Base-by-base conservation (phyloP, 768 basidiomycete genomes). In the Tulasnella sp. region DNA sequence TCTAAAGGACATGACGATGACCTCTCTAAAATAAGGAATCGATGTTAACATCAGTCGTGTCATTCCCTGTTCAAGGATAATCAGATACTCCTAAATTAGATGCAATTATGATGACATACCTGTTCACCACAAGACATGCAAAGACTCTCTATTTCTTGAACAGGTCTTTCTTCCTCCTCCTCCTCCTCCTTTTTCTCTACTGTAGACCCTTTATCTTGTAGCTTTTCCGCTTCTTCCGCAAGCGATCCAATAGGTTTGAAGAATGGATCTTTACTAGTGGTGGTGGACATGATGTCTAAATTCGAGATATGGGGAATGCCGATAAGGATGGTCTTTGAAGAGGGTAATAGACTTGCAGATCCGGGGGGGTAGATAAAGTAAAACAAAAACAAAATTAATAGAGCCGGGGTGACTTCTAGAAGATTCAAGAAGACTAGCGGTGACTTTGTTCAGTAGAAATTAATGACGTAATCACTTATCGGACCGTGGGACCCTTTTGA, bases 61-160 rank as follows among this genome's bases (percentile, higher is more conserved):
- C 10, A 71, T 69, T 28, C 93, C 93, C 90, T 96, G 72, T 51
- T 33, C n/a, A 56, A 43, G 15, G 52, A 35, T 43, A n/a, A 12
- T 9, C 16, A 41, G 10, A n/a, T 33, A 29, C n/a, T 22, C 31
- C 20, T 32, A 47, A 50, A 41, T 28, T 25, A 29, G 31, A 43
- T 0, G 22, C 28, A 48, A 19, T 25, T 29, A 8, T 35, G 28
- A 13, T 4, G 39, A 19, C 15, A n/a, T 27, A 86, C 93, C 76
- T 96, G 83, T 65, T 96, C 77, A 37, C 76, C 73, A 62, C 95
- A 99, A 63, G 75, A 76, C 88, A 98, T 93, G 67, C 95, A 98
- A 24, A 98, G 68, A 10, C 87, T 91, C 53, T 89, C 85, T 54
- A 98, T 73, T 65, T 88, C 81, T 58, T 91, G 76, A 8, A 92